phyloP scores from a whole-genome alignment of 2,329 filamentous ascomycete species.

The Acrodontium crateriforme region DNA sequence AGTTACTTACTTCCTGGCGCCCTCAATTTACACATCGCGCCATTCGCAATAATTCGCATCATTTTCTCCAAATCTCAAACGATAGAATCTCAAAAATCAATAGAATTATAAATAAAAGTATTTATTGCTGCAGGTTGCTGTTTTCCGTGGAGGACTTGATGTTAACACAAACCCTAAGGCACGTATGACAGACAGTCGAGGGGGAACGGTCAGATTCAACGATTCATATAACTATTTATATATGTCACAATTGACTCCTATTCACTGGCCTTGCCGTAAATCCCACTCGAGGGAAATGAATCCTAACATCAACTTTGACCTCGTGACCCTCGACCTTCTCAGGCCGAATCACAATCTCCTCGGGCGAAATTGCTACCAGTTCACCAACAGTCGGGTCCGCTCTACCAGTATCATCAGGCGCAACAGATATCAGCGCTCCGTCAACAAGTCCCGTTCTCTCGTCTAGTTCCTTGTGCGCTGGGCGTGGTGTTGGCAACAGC shows the following conservation, averaged over 20 bases:
- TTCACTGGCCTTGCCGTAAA: constrained; percentile 22
- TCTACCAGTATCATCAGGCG: constrained; percentile 28
- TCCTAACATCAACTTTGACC: constrained; percentile 19
- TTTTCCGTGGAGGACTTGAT: no score
- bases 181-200: no score
- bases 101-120: no score
- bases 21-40: no score
- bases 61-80: no score
- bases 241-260: constrained; percentile 8
- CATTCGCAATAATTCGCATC: no score
- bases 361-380: constrained; percentile 24
- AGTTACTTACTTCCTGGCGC: no score
- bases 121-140: no score
- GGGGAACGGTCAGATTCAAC: no score
- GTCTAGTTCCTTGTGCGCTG: constrained; percentile 17
- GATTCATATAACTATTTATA: no score
- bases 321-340: constrained; percentile 11
- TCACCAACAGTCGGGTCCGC: constrained; percentile 25
- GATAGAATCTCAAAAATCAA: no score
- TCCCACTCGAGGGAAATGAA: constrained; percentile 29
- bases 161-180: no score
- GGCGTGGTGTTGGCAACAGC: constrained; percentile 20
- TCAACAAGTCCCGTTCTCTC: constrained; percentile 17
- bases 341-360: constrained; percentile 28
- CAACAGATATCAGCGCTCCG: constrained; percentile 21